Percentiles rank a stretch among this genome's conserved stretches.
Evolutionary conservation across 2,329 filamentous ascomycete genomes (phyloP).

Genomic region (Capronia coronata): DNA sequence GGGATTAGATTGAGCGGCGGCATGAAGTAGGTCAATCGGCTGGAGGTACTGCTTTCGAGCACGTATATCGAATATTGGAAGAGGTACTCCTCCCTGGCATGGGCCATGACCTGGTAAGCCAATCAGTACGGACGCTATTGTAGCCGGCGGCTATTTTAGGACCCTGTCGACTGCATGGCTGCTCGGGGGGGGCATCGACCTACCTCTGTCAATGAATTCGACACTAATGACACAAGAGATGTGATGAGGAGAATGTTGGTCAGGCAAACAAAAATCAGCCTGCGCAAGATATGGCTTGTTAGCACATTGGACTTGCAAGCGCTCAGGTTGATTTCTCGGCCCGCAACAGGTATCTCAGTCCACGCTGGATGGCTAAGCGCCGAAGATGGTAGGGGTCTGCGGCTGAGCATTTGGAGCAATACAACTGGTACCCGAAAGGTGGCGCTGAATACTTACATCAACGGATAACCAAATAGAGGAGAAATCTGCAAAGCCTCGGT

Average conservation of each 20-base stretch:
- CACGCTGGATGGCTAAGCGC: constrained; percentile 13
- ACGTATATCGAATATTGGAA: constrained; percentile 47
- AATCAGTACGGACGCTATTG: constrained; percentile 15
- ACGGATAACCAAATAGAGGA: constrained; percentile 27
- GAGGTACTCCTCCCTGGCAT: constrained; percentile 56
- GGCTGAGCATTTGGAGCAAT: constrained; percentile 1
- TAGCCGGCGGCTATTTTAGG: constrained; percentile 7
- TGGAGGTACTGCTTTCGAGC: constrained; percentile 42
- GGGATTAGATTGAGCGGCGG: constrained; percentile 53
- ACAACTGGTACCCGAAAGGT: background rate
- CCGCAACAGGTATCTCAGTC: background rate
- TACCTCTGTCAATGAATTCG: constrained; percentile 53
- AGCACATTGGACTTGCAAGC: constrained; percentile 9
- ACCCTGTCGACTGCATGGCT: constrained; percentile 14
- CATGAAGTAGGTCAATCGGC: constrained; percentile 43
- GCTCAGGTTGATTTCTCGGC: constrained; percentile 7
- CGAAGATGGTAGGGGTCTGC: background rate
- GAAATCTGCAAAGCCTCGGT: constrained; percentile 23
- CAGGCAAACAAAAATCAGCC: constrained; percentile 54
- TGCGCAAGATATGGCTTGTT: constrained; percentile 23
- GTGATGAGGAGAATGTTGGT: constrained; percentile 57
- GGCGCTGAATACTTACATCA: constrained; percentile 25
- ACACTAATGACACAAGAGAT: constrained; percentile 53
- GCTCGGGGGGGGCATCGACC: constrained; percentile 23
- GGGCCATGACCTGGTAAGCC: constrained; percentile 49